Base-by-base conservation (phyloP, 441 rosid genomes). In the Erodium texanum region DNA sequence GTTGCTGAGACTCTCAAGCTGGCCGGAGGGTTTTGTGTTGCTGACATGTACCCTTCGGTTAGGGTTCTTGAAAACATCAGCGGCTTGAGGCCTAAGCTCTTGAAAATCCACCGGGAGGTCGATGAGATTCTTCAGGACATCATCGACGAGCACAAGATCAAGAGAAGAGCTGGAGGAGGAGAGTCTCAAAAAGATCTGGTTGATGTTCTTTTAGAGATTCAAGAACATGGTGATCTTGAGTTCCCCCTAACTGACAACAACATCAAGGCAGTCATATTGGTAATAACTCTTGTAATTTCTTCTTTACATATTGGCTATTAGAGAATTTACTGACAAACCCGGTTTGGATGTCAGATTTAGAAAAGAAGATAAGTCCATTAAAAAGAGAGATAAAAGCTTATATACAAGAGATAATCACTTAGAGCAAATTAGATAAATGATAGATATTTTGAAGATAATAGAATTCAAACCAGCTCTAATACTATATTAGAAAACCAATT, bases 21-120 rank as follows among this genome's bases (percentile, higher is more conserved):
- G 11, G 43, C 38, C 10, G 70, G 27, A 10, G 77, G 81, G 0
- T 78, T 78, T 14, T 59, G 24, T 68, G 5, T 73, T 20, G 36
- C 73, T 12, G 84, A 80, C 71, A 3, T 80, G 41, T 80, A 45
- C 43, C 82, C 82, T 18, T 81, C 80, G 15, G 7, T 65, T 22
- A 75, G 56, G 58, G 10, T 69, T 19, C 74, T 81, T 9, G 24
- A 74, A 38, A 56, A 22, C 22, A 15, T 74, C 2, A 75, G 54
- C 66, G 82, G 82, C 48, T 45, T 65, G 19, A 70, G 65, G 65
- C 9, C 32, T 3, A 59, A 24, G 62, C 34, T 76, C 1, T 20
- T 59, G 24, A 74, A 38, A 56, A 22, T 78, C 1, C 73, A 43
- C 10, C 11, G 58, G 5, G 66, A 65, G 20, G 23, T 48, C 1